A percentile compares a stretch with the other conserved stretches of the same genome.
Conservation (phyloP, 2,329 filamentous ascomycete genomes). For the Penicillium oxalicum region DNA sequence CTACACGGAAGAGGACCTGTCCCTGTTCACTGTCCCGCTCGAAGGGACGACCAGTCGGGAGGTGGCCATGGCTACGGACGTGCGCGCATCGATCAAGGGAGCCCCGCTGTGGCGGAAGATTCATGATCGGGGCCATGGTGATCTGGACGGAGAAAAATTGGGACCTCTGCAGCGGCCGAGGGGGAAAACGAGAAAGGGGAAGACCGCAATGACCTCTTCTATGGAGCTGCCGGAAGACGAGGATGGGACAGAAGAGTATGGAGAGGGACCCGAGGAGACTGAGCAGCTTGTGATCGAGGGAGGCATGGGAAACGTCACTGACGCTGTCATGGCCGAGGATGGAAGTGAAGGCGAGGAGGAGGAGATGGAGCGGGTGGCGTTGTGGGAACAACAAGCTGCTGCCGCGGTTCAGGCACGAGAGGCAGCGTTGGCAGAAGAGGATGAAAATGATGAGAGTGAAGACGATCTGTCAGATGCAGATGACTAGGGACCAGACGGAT, state of each 20-base stretch:
- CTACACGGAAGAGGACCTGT: slow-evolving; percentile 12
- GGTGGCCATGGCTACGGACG: slow-evolving; percentile 31
- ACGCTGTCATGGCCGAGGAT: slow-evolving; percentile 14
- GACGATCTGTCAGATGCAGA: slow-evolving; percentile 9
- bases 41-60: slow-evolving; percentile 18
- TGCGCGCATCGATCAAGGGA: slow-evolving; percentile 31
- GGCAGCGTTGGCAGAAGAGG: slow-evolving; percentile 23
- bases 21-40: slow-evolving; percentile 24
- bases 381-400: slow-evolving; percentile 25
- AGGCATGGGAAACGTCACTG: slow-evolving; percentile 12
- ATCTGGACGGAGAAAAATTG: slow-evolving; percentile 3
- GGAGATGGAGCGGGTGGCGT: slow-evolving; percentile 27
- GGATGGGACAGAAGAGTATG: neutral
- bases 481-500: neutral
- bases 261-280: neutral
- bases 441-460: slow-evolving; percentile 14
- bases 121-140: slow-evolving; percentile 5
- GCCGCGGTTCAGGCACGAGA: slow-evolving; percentile 22
- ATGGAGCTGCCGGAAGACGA: neutral
- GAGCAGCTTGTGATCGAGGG: slow-evolving; percentile 1
- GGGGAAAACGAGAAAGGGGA: slow-evolving; percentile 12
- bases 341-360: slow-evolving; percentile 30
- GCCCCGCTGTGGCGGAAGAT: slow-evolving; percentile 24
- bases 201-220: slow-evolving; percentile 10
- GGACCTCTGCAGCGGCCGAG: slow-evolving; percentile 1